Percentiles rank a stretch among this genome's conserved stretches.
These are phyloP conservation scores for Oryza meridionalis DNA, from an alignment of 176 grass and related monocot species.

Conservation along the genomic window DNA sequence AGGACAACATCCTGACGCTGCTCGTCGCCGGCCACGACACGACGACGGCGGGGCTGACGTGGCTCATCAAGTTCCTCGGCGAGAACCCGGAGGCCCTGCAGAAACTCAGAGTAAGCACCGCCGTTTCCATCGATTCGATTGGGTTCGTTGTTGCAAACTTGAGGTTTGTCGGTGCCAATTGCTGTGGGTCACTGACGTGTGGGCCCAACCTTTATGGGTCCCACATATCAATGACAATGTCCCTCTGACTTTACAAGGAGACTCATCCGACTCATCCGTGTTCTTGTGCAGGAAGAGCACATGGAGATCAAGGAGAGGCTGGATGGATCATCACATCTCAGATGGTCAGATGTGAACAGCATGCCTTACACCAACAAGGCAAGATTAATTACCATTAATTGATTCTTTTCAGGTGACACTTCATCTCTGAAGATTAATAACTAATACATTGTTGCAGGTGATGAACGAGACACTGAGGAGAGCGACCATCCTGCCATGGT, in stretches of 20 bases:
- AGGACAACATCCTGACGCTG: constrained; percentile 77
- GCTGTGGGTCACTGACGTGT: no score
- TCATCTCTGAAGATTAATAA: neutral
- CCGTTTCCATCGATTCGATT: neutral
- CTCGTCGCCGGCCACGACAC: constrained; percentile 77
- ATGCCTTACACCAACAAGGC: constrained; percentile 72
- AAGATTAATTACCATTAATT: neutral
- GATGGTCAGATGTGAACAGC: constrained; percentile 60
- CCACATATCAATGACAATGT: no score
- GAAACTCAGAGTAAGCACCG: constrained; percentile 49
- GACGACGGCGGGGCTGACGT: constrained; percentile 63
- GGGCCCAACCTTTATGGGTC: no score
- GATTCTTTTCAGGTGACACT: neutral
- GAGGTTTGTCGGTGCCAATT: neutral
- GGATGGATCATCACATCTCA: constrained; percentile 1
- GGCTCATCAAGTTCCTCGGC: constrained; percentile 75
- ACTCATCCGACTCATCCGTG: no score
- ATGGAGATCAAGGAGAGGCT: constrained; percentile 43
- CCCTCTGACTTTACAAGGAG: no score
- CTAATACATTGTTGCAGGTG: constrained; percentile 22
- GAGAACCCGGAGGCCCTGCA: constrained; percentile 54
- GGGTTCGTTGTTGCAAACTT: neutral
- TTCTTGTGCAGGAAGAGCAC: constrained; percentile 55
- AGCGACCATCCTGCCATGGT: constrained; percentile 77
- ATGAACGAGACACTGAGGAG: constrained; percentile 70